Evolutionary conservation across 345 rosid species (phyloP).

Genomic region (Clarkia xantiana): DNA sequence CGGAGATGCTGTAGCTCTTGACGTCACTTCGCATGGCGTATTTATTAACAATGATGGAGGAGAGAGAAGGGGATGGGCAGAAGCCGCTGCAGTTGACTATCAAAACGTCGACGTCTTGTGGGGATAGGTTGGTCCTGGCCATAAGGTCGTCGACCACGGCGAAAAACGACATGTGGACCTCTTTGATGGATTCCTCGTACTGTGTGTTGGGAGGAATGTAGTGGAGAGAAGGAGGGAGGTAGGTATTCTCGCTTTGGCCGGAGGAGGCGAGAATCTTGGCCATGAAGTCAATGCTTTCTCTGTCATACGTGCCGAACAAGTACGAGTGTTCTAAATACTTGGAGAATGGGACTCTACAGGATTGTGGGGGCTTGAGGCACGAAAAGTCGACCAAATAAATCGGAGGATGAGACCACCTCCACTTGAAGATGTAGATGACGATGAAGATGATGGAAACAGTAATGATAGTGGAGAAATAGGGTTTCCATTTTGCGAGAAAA

Average conservation of each 20-base stretch:
- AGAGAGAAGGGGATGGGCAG: constrained; percentile 40
- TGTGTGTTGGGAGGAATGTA: constrained; percentile 33
- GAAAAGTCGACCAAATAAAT: constrained; percentile 42
- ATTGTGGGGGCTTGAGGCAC: constrained; percentile 31
- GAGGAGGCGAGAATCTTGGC: constrained; percentile 33
- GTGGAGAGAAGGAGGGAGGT: constrained; percentile 45
- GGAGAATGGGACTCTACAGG: constrained; percentile 25
- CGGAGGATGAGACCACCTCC: constrained; percentile 6
- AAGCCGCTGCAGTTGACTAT: constrained; percentile 41
- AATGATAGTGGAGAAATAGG: neutral
- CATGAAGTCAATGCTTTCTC: constrained; percentile 37
- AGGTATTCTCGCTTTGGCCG: constrained; percentile 33
- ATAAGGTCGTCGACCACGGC: constrained; percentile 33
- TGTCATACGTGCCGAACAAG: constrained; percentile 18
- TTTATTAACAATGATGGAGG: constrained; percentile 35
- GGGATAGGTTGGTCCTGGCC: constrained; percentile 21
- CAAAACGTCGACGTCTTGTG: constrained; percentile 31
- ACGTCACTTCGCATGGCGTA: constrained; percentile 28
- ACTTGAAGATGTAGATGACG: neutral
- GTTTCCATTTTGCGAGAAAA: neutral
- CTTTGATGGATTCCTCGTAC: constrained; percentile 23
- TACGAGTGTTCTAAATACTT: constrained; percentile 29
- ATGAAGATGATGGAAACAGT: neutral
- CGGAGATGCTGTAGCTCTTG: constrained; percentile 38
- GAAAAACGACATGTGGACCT: constrained; percentile 35